phyloP scores from a whole-genome alignment of 805 yeast species.

The Jamesozyma hellenica region DNA sequence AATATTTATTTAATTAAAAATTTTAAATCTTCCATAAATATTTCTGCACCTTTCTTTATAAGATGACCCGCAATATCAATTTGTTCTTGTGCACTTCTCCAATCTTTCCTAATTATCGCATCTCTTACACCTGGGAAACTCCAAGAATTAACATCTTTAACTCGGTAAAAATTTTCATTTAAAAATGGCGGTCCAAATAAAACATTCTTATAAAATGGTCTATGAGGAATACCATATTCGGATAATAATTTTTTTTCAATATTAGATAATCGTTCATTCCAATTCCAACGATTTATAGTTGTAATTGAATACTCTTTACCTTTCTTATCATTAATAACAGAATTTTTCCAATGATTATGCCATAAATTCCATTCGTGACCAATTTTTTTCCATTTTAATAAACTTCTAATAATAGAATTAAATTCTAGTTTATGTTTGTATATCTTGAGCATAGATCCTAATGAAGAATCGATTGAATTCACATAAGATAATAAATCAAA shows the following conservation, averaged over 20 bases:
- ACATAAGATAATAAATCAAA: conserved; percentile 44
- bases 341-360: conserved; percentile 52
- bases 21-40: conserved; percentile 18
- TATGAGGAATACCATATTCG: conserved; percentile 33
- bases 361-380: conserved; percentile 43
- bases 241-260: conserved; percentile 44
- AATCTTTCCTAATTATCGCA: conserved; percentile 41
- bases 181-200: conserved; percentile 57
- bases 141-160: conserved; percentile 23
- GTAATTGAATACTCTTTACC: conserved; percentile 61
- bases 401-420: conserved; percentile 23
- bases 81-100: conserved; percentile 44
- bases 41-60: conserved; percentile 22
- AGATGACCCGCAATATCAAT: conserved; percentile 34
- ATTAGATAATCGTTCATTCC: conserved; percentile 54
- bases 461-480: conserved; percentile 33
- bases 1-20: neutral
- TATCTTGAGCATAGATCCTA: conserved; percentile 34
- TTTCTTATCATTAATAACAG: conserved; percentile 31
- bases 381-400: conserved; percentile 33
- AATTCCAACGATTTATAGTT: conserved; percentile 59
- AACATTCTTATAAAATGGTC: conserved; percentile 60
- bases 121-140: conserved; percentile 73
- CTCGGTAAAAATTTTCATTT: conserved; percentile 35
- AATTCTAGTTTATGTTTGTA: conserved; percentile 21